phyloP scores from a whole-genome alignment of 805 yeast genomes.

The Metschnikowia kunwiensis region DNA sequence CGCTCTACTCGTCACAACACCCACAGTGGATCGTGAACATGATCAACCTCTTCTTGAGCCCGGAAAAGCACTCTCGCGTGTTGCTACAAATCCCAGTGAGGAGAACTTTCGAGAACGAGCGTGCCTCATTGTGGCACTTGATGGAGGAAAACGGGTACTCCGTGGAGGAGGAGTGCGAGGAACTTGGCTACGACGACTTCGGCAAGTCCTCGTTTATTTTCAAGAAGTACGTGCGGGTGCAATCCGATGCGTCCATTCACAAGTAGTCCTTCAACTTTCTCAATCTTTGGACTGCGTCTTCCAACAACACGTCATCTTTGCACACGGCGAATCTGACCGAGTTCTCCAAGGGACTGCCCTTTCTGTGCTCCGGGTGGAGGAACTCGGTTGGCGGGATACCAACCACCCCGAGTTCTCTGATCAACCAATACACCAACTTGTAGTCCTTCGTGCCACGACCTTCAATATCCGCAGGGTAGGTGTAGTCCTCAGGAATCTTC shows the following conservation, averaged over 20 bases:
- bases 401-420: slow-evolving; percentile 89
- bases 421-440: slow-evolving; percentile 87
- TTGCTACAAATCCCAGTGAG: slow-evolving; percentile 77
- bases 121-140: slow-evolving; percentile 58
- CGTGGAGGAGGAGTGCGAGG: slow-evolving; percentile 40
- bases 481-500: slow-evolving; percentile 69
- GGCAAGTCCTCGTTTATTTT: slow-evolving; percentile 65
- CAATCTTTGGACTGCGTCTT: slow-evolving; percentile 77
- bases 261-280: slow-evolving; percentile 63
- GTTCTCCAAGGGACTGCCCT: slow-evolving; percentile 72
- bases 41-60: slow-evolving; percentile 46
- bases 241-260: slow-evolving; percentile 7
- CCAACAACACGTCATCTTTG: slow-evolving; percentile 79
- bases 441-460: slow-evolving; percentile 75
- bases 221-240: slow-evolving; percentile 26
- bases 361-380: slow-evolving; percentile 57
- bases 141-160: slow-evolving; percentile 37
- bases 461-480: slow-evolving; percentile 66
- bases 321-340: slow-evolving; percentile 93
- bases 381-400: slow-evolving; percentile 98
- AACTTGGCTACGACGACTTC: slow-evolving; percentile 81
- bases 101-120: slow-evolving; percentile 58
- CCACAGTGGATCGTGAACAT: slow-evolving; percentile 70
- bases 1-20: slow-evolving; percentile 80
- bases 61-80: slow-evolving; percentile 39